Evolutionary conservation across 768 basidiomycete genomes (phyloP), one percentile per base, ranked within the genome.

Genomic region (Filobasidium wieringae): DNA sequence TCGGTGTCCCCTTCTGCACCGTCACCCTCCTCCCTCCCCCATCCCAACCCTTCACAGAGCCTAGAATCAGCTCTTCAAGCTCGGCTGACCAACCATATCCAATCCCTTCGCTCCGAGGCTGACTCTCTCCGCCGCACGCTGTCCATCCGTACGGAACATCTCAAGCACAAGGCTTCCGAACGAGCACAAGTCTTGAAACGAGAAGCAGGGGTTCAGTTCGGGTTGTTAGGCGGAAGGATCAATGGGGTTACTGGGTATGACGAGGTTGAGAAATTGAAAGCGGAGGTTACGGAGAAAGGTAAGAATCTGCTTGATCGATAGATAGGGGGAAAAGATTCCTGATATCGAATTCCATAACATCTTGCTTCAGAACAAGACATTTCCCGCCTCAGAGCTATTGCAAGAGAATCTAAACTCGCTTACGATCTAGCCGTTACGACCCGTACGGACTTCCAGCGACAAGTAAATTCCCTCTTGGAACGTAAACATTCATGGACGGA

Each of bases 401-500:
- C 91, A 0, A 78, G 81, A 37, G 72, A 78, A 32, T 84, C 89
- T 5, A 97, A 97, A 75, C 68, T 72, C 7, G 79, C 81, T 4
- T 84, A 92, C 66, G 86, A 88, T 57, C 74, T 79, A 55, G 87
- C 91, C 0, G 87, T 92, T n/a, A 69, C 80, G 11, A 78, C 82
- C 64, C 85, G 92, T 5, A 84, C 88, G 8, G 79, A 83, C 41
- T 88, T 88, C 4, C 93, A 99, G 71, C 82, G 87, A n/a, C 86
- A 93, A 72, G 88, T 95, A 53, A 97, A 96, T 74, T 87, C 92
- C 69, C 81, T 99, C 2, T 77, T 97, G 15, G 86, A 90, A 71
- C 88, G 95, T 59, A 97, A 97, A 77, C 85, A 85, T 1, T 77
- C 74, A n/a, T 99, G 95, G 95, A 83, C 79, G n/a, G 88, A 89